Evolutionary conservation across 2,329 filamentous ascomycete genomes (phyloP).

Genomic region (Thelonectria discophora): DNA sequence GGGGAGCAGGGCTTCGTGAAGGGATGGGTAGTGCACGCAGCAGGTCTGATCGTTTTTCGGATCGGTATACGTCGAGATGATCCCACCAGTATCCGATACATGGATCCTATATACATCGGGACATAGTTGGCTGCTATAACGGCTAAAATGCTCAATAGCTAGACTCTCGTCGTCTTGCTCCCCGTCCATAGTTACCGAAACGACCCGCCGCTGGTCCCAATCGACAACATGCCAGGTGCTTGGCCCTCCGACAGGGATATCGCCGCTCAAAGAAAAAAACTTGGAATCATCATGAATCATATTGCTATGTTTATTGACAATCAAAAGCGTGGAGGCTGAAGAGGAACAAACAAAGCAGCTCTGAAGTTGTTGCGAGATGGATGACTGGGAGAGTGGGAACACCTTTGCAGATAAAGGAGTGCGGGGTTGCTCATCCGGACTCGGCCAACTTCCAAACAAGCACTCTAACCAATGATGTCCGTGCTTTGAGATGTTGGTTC

Average conservation of each 20-base stretch:
- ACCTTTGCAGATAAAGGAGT: too few relatives aligned
- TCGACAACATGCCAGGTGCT: conserved; percentile 42
- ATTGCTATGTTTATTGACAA: conserved; percentile 3
- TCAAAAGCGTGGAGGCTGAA: neutral
- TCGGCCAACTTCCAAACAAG: too few relatives aligned
- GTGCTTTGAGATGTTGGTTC: too few relatives aligned
- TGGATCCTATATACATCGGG: conserved; percentile 33
- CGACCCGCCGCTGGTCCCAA: conserved; percentile 41
- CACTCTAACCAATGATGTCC: too few relatives aligned
- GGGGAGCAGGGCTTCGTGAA: conserved; percentile 30
- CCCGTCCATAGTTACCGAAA: conserved; percentile 44
- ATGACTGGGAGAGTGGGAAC: neutral
- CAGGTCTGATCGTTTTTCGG: conserved; percentile 39
- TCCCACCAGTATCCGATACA: conserved; percentile 34
- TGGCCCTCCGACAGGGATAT: conserved; percentile 33
- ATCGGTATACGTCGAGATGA: conserved; percentile 35
- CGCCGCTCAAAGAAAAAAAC: conserved; percentile 23
- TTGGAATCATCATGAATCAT: conserved; percentile 26
- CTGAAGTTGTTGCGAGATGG: neutral
- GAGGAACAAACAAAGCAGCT: neutral
- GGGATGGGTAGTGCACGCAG: conserved; percentile 40
- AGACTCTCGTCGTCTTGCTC: conserved; percentile 40
- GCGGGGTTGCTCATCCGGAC: too few relatives aligned
- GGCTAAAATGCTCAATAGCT: conserved; percentile 38
- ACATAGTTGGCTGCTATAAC: conserved; percentile 26